Percentiles rank a stretch among this genome's conserved stretches.
Conservation (phyloP, 768 basidiomycete genomes). For the Lentinula edodes region DNA sequence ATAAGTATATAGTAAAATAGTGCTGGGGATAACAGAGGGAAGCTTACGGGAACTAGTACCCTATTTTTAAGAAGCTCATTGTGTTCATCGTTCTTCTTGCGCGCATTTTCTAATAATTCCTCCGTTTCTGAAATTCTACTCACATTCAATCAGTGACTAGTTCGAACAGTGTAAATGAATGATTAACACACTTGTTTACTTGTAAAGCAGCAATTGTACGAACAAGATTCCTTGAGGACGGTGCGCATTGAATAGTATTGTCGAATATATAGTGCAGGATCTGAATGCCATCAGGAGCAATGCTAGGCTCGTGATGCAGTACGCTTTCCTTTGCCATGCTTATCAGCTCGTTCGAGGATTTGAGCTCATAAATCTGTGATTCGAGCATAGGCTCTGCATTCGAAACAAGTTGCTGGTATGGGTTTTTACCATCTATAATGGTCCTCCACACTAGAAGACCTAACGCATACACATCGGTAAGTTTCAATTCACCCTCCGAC, state of each 20-base stretch:
- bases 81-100: neutral
- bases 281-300: neutral
- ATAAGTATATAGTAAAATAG: neutral
- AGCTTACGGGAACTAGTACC: neutral
- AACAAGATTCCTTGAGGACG: neutral
- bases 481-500: slow-evolving; percentile 2
- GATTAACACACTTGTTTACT: neutral
- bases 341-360: neutral
- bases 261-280: slow-evolving; percentile 1
- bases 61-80: neutral
- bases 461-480: slow-evolving; percentile 9
- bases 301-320: neutral
- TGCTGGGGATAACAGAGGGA: neutral
- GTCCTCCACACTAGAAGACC: slow-evolving; percentile 8
- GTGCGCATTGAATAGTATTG: neutral
- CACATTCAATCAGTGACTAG: no score
- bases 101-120: neutral
- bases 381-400: neutral
- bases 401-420: neutral
- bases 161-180: neutral
- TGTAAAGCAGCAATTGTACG: neutral
- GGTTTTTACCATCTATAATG: slow-evolving; percentile 6
- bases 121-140: neutral
- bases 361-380: neutral
- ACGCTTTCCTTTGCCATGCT: neutral